Percentiles rank a stretch among this genome's conserved stretches.
These are phyloP conservation scores for Trypethelium eluteriae DNA, from an alignment of 495 filamentous ascomycete species.

Conservation along the genomic window DNA sequence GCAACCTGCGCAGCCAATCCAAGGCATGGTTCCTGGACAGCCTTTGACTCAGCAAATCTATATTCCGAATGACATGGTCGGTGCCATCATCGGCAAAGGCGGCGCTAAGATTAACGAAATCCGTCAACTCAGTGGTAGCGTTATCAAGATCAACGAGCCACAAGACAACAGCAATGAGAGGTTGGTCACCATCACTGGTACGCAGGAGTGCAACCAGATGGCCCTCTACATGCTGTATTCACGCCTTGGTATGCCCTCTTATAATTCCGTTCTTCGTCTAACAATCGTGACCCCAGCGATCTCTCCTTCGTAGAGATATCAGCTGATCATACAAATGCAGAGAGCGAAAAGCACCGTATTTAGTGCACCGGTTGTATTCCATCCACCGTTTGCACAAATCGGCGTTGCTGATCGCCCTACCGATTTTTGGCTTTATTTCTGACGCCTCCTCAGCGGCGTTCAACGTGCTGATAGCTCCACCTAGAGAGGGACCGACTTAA, in stretches of 20 bases:
- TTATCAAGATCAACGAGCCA: constrained; percentile 99
- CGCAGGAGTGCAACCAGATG: constrained; percentile 98
- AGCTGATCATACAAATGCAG: constrained; percentile 25
- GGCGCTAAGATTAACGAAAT: constrained; percentile 99
- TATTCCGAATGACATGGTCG: constrained; percentile 99
- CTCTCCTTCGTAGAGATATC: neutral
- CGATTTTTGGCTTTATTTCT: neutral
- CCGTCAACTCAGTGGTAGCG: constrained; percentile 88
- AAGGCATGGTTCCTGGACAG: constrained; percentile 68
- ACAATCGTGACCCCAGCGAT: neutral
- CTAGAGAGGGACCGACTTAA: too few relatives aligned
- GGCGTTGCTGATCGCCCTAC: neutral
- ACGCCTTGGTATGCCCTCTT: constrained; percentile 69
- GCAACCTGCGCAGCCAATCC: constrained; percentile 59
- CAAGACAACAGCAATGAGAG: constrained; percentile 98
- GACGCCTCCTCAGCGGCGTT: too few relatives aligned
- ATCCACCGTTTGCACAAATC: neutral
- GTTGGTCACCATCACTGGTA: constrained; percentile 93
- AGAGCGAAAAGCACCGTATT: constrained; percentile 43
- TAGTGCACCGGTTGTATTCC: constrained; percentile 13
- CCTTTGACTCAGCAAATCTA: constrained; percentile 96
- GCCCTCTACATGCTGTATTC: constrained; percentile 98
- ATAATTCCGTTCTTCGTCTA: too few relatives aligned
- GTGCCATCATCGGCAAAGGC: constrained; percentile 97
- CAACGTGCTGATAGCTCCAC: too few relatives aligned